Conservation (phyloP, 495 filamentous ascomycete genomes). For the Xylaria longipes region DNA sequence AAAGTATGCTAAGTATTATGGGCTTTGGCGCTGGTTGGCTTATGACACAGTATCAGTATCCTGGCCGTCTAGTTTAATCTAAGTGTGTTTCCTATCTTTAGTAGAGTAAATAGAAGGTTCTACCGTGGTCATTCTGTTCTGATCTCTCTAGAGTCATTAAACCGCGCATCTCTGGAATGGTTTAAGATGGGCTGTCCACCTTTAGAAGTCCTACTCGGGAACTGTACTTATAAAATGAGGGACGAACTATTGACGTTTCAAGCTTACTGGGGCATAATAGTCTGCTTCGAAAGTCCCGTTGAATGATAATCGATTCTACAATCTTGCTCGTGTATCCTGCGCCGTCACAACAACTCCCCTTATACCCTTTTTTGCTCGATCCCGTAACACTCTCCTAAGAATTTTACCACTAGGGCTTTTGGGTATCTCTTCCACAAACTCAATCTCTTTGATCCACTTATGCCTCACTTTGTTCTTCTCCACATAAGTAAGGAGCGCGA, state of each 20-base stretch:
- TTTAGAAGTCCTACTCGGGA: neutral
- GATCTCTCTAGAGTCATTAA: no score
- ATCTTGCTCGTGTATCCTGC: slow-evolving; percentile 2
- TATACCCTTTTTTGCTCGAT: slow-evolving; percentile 27
- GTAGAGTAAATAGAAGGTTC: neutral
- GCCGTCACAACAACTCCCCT: slow-evolving; percentile 12
- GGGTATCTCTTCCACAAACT: slow-evolving; percentile 68
- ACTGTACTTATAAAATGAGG: neutral
- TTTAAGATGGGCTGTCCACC: neutral
- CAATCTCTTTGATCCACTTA: slow-evolving; percentile 71
- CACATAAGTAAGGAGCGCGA: slow-evolving; percentile 60
- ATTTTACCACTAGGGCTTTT: slow-evolving; percentile 75
- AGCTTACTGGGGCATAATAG: neutral
- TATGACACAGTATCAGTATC: neutral
- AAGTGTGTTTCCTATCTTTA: neutral
- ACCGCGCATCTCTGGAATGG: no score
- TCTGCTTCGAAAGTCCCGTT: neutral
- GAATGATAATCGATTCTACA: neutral
- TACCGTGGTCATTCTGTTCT: no score
- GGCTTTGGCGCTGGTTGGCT: neutral
- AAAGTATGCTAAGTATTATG: neutral
- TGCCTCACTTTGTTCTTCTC: slow-evolving; percentile 66
- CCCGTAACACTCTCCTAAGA: slow-evolving; percentile 62
- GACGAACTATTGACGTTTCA: neutral
- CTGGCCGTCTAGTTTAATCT: neutral